phyloP scores from a whole-genome alignment of 1,284 basidiomycete genomes.

The Ceraceosorus guamensis region DNA sequence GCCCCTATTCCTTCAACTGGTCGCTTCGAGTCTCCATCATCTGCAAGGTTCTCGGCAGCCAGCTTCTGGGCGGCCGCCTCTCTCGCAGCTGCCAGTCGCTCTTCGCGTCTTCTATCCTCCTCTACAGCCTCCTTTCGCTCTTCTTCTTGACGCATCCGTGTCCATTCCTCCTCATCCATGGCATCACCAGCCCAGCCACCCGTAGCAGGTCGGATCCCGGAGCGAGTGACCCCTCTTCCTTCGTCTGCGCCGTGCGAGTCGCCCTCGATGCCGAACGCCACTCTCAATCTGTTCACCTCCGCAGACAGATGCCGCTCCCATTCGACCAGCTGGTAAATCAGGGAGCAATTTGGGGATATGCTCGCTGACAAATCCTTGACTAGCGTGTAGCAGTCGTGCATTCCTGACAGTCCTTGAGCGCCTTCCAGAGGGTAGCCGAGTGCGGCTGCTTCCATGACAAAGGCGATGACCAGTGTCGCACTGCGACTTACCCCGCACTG shows the following conservation, averaged over 20 bases:
- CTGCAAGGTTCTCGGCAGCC: too few relatives aligned
- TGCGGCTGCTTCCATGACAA: constrained; percentile 87
- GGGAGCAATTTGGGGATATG: constrained; percentile 69
- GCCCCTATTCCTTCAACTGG: neutral
- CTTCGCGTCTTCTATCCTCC: constrained; percentile 19
- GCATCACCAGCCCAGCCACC: constrained; percentile 33
- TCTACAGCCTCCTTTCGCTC: constrained; percentile 34
- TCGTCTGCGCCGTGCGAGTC: neutral
- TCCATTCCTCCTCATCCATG: constrained; percentile 43
- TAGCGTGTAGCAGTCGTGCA: constrained; percentile 86
- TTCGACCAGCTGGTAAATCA: constrained; percentile 92
- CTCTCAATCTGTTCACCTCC: constrained; percentile 21
- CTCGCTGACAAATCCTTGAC: constrained; percentile 52
- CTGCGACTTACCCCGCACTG: constrained; percentile 94
- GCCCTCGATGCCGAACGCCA: constrained; percentile 6
- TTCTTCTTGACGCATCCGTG: constrained; percentile 34
- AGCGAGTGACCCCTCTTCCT: neutral
- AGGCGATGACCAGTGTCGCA: constrained; percentile 83
- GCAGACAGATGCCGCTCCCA: constrained; percentile 69
- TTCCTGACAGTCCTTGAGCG: constrained; percentile 52
- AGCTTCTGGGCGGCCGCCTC: neutral
- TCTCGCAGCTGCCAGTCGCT: constrained; percentile 19
- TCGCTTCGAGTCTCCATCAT: too few relatives aligned
- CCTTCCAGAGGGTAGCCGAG: constrained; percentile 53
- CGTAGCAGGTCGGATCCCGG: constrained; percentile 3